phyloP scores from a whole-genome alignment of 257 asterid species.

The Solanum pinnatisectum region DNA sequence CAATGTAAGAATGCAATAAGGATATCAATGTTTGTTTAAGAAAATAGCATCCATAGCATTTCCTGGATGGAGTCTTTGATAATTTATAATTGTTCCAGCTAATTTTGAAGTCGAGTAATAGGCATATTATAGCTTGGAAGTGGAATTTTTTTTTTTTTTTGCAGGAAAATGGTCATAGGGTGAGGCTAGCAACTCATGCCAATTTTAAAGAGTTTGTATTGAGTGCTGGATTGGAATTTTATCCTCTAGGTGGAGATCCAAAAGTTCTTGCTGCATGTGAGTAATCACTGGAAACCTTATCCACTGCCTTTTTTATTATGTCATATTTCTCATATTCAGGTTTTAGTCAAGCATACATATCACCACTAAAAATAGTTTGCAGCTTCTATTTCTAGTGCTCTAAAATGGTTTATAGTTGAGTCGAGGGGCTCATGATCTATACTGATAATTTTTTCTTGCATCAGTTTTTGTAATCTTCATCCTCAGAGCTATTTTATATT shows the following conservation, averaged over 20 bases:
- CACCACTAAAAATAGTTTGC: background rate
- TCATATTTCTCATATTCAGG: background rate
- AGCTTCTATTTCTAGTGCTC: background rate
- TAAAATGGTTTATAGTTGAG: background rate
- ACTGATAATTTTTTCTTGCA: background rate
- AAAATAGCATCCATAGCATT: background rate
- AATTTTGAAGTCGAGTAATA: background rate
- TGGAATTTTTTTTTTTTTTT: constrained; percentile 4
- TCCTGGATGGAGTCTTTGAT: background rate
- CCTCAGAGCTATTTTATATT: background rate
- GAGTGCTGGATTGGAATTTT: constrained; percentile 79
- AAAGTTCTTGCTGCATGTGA: constrained; percentile 88
- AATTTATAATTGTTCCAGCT: background rate
- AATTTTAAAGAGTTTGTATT: constrained; percentile 75
- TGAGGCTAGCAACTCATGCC: constrained; percentile 74
- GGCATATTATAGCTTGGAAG: background rate
- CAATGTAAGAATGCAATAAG: background rate
- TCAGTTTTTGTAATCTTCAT: background rate
- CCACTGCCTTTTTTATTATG: background rate
- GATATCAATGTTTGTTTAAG: background rate
- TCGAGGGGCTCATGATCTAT: background rate
- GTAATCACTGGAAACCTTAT: constrained; percentile 9
- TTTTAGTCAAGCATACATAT: background rate
- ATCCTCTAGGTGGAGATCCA: constrained; percentile 89
- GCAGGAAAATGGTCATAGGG: constrained; percentile 88